Base-by-base conservation (phyloP, 139 green algal species). In the Chlorella ohadii region DNA sequence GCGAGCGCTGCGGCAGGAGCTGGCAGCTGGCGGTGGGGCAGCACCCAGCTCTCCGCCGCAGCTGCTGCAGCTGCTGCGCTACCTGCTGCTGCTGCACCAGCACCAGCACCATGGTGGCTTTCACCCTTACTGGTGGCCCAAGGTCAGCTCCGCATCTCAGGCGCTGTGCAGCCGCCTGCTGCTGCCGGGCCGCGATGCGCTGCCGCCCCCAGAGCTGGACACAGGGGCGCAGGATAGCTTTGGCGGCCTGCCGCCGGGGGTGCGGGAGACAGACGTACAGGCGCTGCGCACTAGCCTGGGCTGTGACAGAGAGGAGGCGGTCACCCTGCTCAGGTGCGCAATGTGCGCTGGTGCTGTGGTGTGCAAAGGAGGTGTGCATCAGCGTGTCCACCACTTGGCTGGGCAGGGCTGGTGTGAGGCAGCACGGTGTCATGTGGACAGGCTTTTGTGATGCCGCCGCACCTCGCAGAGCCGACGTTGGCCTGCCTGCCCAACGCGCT, bases 101-200 rank as follows among this genome's bases (percentile, higher is more conserved):
- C 59, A 82, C 57, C 76, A 82, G 59, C 34, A 82, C 57, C 59
- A 71, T 16, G 71, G n/a, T 19, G 27, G 36, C 34, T 82, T 82
- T 38, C 76, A 82, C 76, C 76, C 76, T 4, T 57, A 72, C 59
- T 82, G 76, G 76, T 82, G 76, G 76, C 76, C 76, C 57, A 39
- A 59, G 3, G 25, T 71, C 36, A 72, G 57, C 36, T n/a, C 13
- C 9, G 19, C 25, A 36, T 72, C 56, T 23, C 76, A 39, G 36
- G 31, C 16, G 25, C 59, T 82, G 25, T 82, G 76, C 76, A 5
- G 36, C 4, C 34, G 34, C 11, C 76, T 82, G 47, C 76, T 82
- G 76, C 76, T 72, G 57, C 57, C 76, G 27, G 11, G 25, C 36
- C 76, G 59, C 6, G 76, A 82, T 15, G 59, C 34, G 36, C 34